Conservation (phyloP, 2,329 filamentous ascomycete species). For the Aureobasidium zeae region DNA sequence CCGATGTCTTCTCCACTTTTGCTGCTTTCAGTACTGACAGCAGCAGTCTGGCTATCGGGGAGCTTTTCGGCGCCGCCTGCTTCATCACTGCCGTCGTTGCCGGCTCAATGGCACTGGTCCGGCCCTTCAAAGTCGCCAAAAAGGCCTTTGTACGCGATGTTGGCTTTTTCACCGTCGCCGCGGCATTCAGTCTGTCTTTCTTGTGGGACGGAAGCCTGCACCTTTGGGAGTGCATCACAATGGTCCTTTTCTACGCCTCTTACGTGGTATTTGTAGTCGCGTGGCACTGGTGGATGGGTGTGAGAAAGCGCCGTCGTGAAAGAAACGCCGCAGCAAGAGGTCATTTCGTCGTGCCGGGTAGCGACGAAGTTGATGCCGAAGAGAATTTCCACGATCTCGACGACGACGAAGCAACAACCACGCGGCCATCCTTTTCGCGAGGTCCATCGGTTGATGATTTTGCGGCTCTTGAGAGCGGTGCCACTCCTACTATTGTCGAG, state of each 20-base stretch:
- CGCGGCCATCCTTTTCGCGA: conserved; percentile 30
- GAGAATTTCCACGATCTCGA: conserved; percentile 47
- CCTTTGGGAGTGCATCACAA: conserved; percentile 79
- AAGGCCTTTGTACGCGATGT: conserved; percentile 89
- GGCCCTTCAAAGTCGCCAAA: conserved; percentile 83
- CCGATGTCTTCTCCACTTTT: conserved; percentile 97
- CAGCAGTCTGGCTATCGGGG: conserved; percentile 90
- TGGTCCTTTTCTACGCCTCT: conserved; percentile 85
- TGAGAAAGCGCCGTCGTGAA: conserved; percentile 51
- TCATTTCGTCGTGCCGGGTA: conserved; percentile 52
- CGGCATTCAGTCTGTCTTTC: conserved; percentile 79
- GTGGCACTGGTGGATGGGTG: conserved; percentile 81
- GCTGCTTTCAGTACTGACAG: conserved; percentile 96
- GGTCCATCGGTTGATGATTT: conserved; percentile 54
- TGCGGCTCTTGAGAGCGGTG: conserved; percentile 48
- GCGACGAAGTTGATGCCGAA: conserved; percentile 50
- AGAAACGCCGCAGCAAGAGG: conserved; percentile 64
- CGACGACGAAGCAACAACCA: conserved; percentile 37
- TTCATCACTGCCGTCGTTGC: conserved; percentile 97
- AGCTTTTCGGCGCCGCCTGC: conserved; percentile 85
- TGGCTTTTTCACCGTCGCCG: conserved; percentile 79
- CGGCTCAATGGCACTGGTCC: conserved; percentile 93
- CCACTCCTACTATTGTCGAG: conserved; percentile 41
- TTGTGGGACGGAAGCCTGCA: conserved; percentile 74
- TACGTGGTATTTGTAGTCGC: conserved; percentile 81